These are phyloP conservation scores for Suaeda aralocaspica DNA, from an alignment of 148 eudicot species.

Conservation along the genomic window DNA sequence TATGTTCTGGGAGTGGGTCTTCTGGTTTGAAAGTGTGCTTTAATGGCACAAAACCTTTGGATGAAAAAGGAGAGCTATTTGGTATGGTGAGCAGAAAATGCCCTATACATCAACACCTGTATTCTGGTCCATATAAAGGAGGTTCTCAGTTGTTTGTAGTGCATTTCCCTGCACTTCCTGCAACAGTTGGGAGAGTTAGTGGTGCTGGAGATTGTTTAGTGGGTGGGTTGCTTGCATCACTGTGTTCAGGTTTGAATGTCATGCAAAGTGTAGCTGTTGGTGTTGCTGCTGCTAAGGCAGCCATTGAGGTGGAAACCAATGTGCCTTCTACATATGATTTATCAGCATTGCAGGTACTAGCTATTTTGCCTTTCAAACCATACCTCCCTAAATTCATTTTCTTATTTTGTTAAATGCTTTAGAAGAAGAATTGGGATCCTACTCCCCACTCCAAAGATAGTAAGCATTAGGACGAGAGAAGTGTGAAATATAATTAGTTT, in stretches of 20 bases:
- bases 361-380: neutral
- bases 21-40: slow-evolving; percentile 28
- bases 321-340: slow-evolving; percentile 52
- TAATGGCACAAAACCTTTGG: slow-evolving; percentile 14
- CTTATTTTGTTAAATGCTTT: neutral
- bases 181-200: slow-evolving; percentile 69
- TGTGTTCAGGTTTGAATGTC: slow-evolving; percentile 75
- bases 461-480: no score
- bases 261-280: slow-evolving; percentile 90
- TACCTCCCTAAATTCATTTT: neutral
- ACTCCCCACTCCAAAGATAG: no score
- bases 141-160: slow-evolving; percentile 39
- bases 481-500: no score
- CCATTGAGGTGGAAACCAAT: slow-evolving; percentile 57
- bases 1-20: slow-evolving; percentile 54
- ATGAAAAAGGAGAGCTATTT: slow-evolving; percentile 39
- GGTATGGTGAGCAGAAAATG: slow-evolving; percentile 46
- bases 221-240: slow-evolving; percentile 73
- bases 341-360: slow-evolving; percentile 58
- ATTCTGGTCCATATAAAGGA: slow-evolving; percentile 25
- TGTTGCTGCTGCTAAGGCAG: slow-evolving; percentile 81
- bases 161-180: slow-evolving; percentile 84
- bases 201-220: slow-evolving; percentile 99
- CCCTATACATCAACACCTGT: slow-evolving; percentile 37
- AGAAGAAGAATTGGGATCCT: no score